A percentile compares a stretch with the other conserved stretches of the same genome.
Evolutionary conservation across 495 filamentous ascomycete genomes (phyloP).

Genomic region (Beverwykella pulmonaria): DNA sequence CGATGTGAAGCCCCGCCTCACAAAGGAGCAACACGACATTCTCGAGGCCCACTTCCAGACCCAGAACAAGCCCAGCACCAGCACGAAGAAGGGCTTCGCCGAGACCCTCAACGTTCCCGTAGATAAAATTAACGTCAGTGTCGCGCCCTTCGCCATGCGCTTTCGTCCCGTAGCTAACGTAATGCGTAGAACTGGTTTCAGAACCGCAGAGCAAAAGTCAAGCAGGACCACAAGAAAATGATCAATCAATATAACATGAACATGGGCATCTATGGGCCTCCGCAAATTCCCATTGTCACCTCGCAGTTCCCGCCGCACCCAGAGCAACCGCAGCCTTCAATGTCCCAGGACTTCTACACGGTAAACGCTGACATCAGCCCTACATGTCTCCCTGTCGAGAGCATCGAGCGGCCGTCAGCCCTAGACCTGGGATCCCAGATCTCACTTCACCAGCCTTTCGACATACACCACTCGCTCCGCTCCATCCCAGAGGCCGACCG

Average conservation of each 20-base stretch:
- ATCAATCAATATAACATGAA: slow-evolving; percentile 35
- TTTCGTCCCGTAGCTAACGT: slow-evolving; percentile 13
- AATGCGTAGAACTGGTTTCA: slow-evolving; percentile 50
- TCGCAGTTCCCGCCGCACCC: slow-evolving; percentile 18
- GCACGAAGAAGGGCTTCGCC: slow-evolving; percentile 48
- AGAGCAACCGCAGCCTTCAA: slow-evolving; percentile 23
- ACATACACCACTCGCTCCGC: slow-evolving; percentile 35
- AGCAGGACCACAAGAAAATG: slow-evolving; percentile 50
- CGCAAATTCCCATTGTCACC: slow-evolving; percentile 26
- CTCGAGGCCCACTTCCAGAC: slow-evolving; percentile 47
- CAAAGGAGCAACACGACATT: slow-evolving; percentile 51
- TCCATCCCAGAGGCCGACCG: slow-evolving; percentile 36
- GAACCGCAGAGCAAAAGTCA: slow-evolving; percentile 50
- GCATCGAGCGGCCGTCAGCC: slow-evolving; percentile 32
- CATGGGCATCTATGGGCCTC: slow-evolving; percentile 30
- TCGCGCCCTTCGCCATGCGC: neutral
- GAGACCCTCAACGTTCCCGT: slow-evolving; percentile 45
- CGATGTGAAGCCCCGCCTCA: slow-evolving; percentile 50
- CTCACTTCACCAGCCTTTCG: slow-evolving; percentile 32
- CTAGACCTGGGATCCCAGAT: slow-evolving; percentile 34
- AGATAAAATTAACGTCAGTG: slow-evolving; percentile 51
- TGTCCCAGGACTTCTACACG: slow-evolving; percentile 26
- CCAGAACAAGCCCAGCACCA: slow-evolving; percentile 47
- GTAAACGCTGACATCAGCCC: slow-evolving; percentile 36
- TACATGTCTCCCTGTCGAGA: slow-evolving; percentile 33